A percentile compares a stretch with the other conserved stretches of the same genome.
Conservation (phyloP, 1,284 basidiomycete species). For the Hemileccinum hortonii region DNA sequence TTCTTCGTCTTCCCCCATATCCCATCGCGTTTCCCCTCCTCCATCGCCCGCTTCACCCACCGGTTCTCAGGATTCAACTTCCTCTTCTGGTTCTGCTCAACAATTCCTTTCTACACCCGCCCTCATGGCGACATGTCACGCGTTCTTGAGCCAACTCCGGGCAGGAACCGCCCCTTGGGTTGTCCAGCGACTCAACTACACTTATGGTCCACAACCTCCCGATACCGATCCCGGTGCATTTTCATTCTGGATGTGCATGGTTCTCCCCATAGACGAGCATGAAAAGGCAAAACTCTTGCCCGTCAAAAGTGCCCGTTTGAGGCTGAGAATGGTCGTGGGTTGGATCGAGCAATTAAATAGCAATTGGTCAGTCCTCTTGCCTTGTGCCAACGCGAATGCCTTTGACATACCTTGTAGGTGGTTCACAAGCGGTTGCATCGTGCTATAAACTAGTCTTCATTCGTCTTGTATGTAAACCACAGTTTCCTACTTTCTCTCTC, state of each 20-base stretch:
- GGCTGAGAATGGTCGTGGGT: slow-evolving; percentile 82
- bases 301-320: slow-evolving; percentile 75
- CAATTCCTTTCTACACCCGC: slow-evolving; percentile 55
- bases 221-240: slow-evolving; percentile 67
- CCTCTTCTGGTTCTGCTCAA: slow-evolving; percentile 16
- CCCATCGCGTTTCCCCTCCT: slow-evolving; percentile 11
- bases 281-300: slow-evolving; percentile 95
- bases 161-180: slow-evolving; percentile 90
- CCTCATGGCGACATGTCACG: slow-evolving; percentile 74
- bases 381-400: not conserved
- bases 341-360: slow-evolving; percentile 86
- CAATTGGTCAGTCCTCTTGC: slow-evolving; percentile 53
- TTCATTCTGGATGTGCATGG: slow-evolving; percentile 87
- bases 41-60: not conserved
- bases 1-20: slow-evolving; percentile 16
- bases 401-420: slow-evolving; percentile 38
- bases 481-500: slow-evolving; percentile 4
- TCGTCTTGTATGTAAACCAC: slow-evolving; percentile 14
- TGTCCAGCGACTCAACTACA: slow-evolving; percentile 77
- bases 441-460: slow-evolving; percentile 22
- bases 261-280: slow-evolving; percentile 93
- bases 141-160: slow-evolving; percentile 78
- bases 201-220: slow-evolving; percentile 73
- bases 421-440: slow-evolving; percentile 48
- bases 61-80: slow-evolving; percentile 12